Conservation (phyloP, 2,329 filamentous ascomycete genomes). For the Nectriaceae sp. region DNA sequence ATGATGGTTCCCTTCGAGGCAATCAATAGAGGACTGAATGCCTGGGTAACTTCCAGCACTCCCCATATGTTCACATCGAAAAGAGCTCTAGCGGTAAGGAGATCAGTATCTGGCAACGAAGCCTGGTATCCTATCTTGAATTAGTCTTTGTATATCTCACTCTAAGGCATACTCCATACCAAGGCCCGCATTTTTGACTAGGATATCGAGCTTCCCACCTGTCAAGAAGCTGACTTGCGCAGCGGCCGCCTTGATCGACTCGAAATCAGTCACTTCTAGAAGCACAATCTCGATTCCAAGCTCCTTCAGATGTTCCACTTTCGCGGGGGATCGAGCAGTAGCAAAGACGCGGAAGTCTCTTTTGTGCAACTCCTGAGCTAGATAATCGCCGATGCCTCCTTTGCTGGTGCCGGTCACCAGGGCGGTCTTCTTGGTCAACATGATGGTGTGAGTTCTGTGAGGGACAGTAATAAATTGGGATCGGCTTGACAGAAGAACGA, state of each 20-base stretch:
- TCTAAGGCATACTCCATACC: too few species aligned
- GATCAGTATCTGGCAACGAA: conserved; percentile 22
- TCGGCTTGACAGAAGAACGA: too few species aligned
- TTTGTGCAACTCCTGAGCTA: conserved; percentile 40
- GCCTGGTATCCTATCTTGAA: conserved; percentile 16
- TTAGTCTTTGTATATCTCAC: conserved; percentile 1
- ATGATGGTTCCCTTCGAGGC: conserved; percentile 35
- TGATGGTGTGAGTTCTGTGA: background rate
- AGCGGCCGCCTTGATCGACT: conserved; percentile 36
- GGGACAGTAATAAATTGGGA: background rate
- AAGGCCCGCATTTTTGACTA: conserved; percentile 46
- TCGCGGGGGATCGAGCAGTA: conserved; percentile 38
- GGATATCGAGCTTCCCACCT: conserved; percentile 41
- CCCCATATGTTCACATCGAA: conserved; percentile 43
- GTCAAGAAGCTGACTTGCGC: conserved; percentile 34
- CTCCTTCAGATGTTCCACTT: conserved; percentile 32
- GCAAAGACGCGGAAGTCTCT: conserved; percentile 42
- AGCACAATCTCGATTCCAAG: conserved; percentile 39
- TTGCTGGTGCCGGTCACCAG: conserved; percentile 42
- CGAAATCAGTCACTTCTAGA: conserved; percentile 42
- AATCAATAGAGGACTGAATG: conserved; percentile 40
- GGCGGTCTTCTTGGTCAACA: conserved; percentile 22
- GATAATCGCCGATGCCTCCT: conserved; percentile 42
- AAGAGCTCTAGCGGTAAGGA: conserved; percentile 22
- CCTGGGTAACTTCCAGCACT: conserved; percentile 39